Evolutionary conservation across 2,329 filamentous ascomycete genomes (phyloP).

Genomic region (Cladophialophora bantiana): DNA sequence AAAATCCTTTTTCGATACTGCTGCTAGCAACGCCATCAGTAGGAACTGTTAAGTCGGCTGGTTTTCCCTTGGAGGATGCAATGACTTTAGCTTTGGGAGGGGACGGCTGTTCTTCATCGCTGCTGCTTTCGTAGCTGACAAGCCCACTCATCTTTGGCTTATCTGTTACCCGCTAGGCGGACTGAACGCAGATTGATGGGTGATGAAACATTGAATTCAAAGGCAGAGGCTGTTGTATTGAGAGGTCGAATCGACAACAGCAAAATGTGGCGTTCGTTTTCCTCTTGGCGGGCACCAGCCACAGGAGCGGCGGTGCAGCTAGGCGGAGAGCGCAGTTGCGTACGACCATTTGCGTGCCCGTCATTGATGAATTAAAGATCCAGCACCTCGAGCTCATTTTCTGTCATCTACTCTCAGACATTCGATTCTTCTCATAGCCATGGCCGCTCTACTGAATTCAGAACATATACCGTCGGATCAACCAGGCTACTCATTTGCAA

Average conservation of each 20-base stretch:
- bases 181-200: neutral
- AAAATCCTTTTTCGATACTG: neutral
- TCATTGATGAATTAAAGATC: slow-evolving; percentile 12
- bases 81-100: slow-evolving; percentile 17
- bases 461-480: slow-evolving; percentile 59
- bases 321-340: slow-evolving; percentile 24
- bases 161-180: neutral
- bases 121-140: slow-evolving; percentile 54
- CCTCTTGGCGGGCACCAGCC: slow-evolving; percentile 15
- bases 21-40: neutral
- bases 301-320: slow-evolving; percentile 15
- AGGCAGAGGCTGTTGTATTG: neutral
- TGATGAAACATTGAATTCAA: neutral
- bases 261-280: slow-evolving; percentile 1
- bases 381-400: slow-evolving; percentile 11
- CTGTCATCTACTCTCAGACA: slow-evolving; percentile 14
- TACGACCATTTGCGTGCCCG: slow-evolving; percentile 7
- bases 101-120: slow-evolving; percentile 50
- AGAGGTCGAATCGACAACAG: neutral
- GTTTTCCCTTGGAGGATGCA: neutral
- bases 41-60: neutral
- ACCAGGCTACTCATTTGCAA: slow-evolving; percentile 67
- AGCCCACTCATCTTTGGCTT: slow-evolving; percentile 44
- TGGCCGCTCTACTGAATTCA: slow-evolving; percentile 62
- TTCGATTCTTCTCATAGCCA: slow-evolving; percentile 42